These are phyloP conservation scores for Pestalotiopsis fici DNA, from an alignment of 2,329 filamentous ascomycete genomes.

Conservation along the genomic window DNA sequence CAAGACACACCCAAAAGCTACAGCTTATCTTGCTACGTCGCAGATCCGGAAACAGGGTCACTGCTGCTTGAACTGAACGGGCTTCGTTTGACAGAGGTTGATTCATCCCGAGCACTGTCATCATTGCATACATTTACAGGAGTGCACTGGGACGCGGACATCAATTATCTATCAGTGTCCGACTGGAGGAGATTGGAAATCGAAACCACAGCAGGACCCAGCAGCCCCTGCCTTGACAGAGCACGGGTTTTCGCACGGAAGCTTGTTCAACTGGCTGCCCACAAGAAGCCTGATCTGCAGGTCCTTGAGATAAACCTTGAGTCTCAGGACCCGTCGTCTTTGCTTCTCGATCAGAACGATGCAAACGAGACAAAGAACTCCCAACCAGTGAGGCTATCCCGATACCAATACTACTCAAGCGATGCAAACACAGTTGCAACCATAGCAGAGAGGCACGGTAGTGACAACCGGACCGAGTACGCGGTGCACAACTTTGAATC, in stretches of 20 bases:
- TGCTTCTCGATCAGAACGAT: constrained; percentile 9
- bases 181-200: not conserved
- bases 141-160: constrained; percentile 23
- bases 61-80: constrained; percentile 20
- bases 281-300: constrained; percentile 32
- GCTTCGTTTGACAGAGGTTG: constrained; percentile 11
- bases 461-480: not conserved
- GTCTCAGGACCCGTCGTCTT: constrained; percentile 17
- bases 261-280: constrained; percentile 34
- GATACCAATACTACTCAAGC: not conserved
- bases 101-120: not conserved
- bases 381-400: not conserved
- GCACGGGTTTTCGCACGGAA: not conserved
- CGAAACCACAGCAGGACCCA: not conserved
- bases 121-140: not conserved
- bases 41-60: constrained; percentile 12
- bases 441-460: not conserved
- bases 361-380: not conserved
- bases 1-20: not conserved
- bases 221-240: not conserved
- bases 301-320: constrained; percentile 33
- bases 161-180: constrained; percentile 16
- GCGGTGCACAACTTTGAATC: not conserved
- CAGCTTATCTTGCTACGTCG: not conserved
- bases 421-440: not conserved